phyloP scores from a whole-genome alignment of 768 basidiomycete genomes.

The Panus rudis region DNA sequence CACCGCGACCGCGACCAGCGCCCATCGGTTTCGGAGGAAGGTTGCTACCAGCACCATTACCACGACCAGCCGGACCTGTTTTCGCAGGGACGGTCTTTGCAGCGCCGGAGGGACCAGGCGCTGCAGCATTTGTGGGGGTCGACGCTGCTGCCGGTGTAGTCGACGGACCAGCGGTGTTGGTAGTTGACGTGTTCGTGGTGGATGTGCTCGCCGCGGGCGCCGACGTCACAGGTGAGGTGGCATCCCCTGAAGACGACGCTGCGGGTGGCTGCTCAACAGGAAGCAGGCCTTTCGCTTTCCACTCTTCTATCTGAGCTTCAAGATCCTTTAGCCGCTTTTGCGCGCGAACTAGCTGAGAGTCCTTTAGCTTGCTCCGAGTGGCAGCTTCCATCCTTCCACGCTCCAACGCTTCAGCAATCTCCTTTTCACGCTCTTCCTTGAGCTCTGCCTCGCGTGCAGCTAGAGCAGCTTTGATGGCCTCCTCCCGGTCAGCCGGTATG shows the following conservation, averaged over 20 bases:
- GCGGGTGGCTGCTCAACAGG: constrained; percentile 21
- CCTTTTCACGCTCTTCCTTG: constrained; percentile 42
- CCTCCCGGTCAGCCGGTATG: constrained; percentile 30
- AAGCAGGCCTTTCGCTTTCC: constrained; percentile 43
- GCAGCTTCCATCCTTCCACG: constrained; percentile 58
- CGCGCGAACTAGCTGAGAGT: constrained; percentile 55
- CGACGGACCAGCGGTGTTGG: background rate
- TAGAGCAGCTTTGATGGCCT: constrained; percentile 43
- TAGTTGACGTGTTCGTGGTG: background rate
- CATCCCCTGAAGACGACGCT: constrained; percentile 1
- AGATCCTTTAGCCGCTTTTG: constrained; percentile 62
- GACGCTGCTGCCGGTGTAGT: constrained; percentile 6
- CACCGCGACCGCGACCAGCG: constrained; percentile 21
- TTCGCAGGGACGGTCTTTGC: constrained; percentile 18
- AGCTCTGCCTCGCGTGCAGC: constrained; percentile 39
- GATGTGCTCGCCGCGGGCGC: constrained; percentile 1
- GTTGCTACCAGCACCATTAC: constrained; percentile 15
- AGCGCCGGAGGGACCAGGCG: constrained; percentile 8
- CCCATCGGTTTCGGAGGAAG: constrained; percentile 26
- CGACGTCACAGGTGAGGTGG: constrained; percentile 4
- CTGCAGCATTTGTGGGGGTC: constrained; percentile 4
- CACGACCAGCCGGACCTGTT: constrained; percentile 20
- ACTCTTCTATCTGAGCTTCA: constrained; percentile 54
- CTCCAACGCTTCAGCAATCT: constrained; percentile 61
- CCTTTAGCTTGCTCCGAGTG: constrained; percentile 63